These are phyloP conservation scores for Crithidia brevicula DNA, from an alignment of 208 protist genomes.

Conservation along the genomic window DNA sequence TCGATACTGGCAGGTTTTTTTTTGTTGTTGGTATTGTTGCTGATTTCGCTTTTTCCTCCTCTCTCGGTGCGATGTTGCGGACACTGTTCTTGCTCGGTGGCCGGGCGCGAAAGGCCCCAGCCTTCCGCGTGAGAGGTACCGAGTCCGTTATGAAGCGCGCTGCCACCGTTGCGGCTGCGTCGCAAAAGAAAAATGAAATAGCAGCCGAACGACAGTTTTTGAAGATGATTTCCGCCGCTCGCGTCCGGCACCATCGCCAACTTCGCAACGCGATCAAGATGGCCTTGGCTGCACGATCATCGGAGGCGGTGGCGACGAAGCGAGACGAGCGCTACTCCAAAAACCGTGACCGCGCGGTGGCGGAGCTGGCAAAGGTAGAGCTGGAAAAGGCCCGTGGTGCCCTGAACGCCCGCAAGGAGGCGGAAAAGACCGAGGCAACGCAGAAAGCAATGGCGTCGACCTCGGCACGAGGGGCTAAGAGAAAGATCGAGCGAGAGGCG, in stretches of 20 bases:
- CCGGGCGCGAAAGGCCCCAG: constrained; percentile 1
- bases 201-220: constrained; percentile 19
- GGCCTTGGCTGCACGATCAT: neutral
- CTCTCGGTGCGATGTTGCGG: neutral
- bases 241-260: constrained; percentile 17
- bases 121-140: neutral
- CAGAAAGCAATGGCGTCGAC: neutral
- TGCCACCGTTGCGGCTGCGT: neutral
- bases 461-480: neutral
- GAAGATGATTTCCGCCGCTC: constrained; percentile 14
- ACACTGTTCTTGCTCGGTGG: constrained; percentile 9
- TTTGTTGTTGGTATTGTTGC: neutral
- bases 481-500: constrained; percentile 7
- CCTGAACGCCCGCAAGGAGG: neutral
- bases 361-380: constrained; percentile 22
- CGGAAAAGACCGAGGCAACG: neutral
- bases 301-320: neutral
- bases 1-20: neutral
- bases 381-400: neutral
- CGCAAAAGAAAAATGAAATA: constrained; percentile 9
- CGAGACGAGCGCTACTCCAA: constrained; percentile 17
- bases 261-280: constrained; percentile 10
- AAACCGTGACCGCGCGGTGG: constrained; percentile 14
- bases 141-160: neutral
- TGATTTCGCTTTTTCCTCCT: neutral